phyloP scores from a whole-genome alignment of 148 eudicot species.

The Amaranthus palmeri region DNA sequence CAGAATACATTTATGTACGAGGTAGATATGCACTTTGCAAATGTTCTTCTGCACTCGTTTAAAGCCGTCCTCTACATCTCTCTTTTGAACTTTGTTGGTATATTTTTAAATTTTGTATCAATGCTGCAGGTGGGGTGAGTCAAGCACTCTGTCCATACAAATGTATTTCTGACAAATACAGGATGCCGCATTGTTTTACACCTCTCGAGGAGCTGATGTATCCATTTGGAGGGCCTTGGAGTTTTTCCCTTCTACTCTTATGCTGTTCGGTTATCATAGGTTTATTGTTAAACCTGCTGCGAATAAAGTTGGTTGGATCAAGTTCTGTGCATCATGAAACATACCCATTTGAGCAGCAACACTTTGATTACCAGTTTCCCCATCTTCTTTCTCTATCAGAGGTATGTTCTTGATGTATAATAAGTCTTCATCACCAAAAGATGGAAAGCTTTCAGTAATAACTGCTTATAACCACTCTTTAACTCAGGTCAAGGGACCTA shows the following conservation, averaged over 20 bases:
- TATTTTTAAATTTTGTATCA: slow-evolving; percentile 10
- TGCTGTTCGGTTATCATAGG: slow-evolving; percentile 46
- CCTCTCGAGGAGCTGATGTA: slow-evolving; percentile 78
- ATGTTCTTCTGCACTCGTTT: neutral
- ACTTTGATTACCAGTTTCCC: slow-evolving; percentile 31
- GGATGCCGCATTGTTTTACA: slow-evolving; percentile 79
- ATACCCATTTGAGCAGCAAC: slow-evolving; percentile 43
- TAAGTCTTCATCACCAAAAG: neutral
- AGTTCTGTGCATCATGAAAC: slow-evolving; percentile 34
- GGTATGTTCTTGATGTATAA: slow-evolving; percentile 34
- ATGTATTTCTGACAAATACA: slow-evolving; percentile 75
- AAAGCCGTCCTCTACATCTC: neutral
- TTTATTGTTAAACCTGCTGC: slow-evolving; percentile 44
- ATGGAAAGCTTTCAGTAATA: slow-evolving; percentile 7
- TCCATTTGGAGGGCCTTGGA: slow-evolving; percentile 88
- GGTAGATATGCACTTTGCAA: slow-evolving; percentile 35
- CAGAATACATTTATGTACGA: slow-evolving; percentile 57
- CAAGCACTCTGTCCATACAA: slow-evolving; percentile 60
- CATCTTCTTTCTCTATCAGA: slow-evolving; percentile 77
- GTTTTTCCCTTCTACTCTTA: slow-evolving; percentile 47
- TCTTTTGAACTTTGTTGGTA: neutral
- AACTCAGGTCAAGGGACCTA: slow-evolving; percentile 57
- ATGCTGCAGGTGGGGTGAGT: slow-evolving; percentile 62
- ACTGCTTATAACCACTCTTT: slow-evolving; percentile 5
- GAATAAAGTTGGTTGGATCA: slow-evolving; percentile 58